Evolutionary conservation across 2,329 filamentous ascomycete species (phyloP).

Genomic region (Fusarium pseudocircinatum): DNA sequence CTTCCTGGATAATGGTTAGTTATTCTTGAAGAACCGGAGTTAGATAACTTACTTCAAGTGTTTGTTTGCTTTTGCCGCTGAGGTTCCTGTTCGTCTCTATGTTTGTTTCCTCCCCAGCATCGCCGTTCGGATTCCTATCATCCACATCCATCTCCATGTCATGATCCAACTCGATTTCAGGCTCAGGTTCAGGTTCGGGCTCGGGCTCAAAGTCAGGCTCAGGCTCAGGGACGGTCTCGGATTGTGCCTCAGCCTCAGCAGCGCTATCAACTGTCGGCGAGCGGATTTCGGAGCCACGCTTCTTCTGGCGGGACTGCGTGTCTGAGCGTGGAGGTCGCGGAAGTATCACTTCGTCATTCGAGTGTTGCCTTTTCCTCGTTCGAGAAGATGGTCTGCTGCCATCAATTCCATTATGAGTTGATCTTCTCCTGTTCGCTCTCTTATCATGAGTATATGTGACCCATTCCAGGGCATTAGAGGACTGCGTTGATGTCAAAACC

Average conservation of each 20-base stretch:
- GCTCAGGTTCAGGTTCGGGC: not conserved
- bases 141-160: slow-evolving; percentile 1
- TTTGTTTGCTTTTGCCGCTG: not conserved
- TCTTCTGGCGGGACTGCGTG: not conserved
- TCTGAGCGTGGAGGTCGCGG: not conserved
- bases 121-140: not conserved
- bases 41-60: not conserved
- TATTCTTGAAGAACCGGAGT: not conserved
- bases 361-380: not conserved
- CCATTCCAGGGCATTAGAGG: not conserved
- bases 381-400: not conserved
- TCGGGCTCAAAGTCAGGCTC: not conserved
- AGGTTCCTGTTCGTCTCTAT: not conserved
- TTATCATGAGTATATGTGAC: not conserved
- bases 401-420: not conserved
- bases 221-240: not conserved
- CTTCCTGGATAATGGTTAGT: not conserved
- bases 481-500: not conserved
- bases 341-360: not conserved
- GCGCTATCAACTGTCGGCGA: too few species aligned
- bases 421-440: not conserved
- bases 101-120: not conserved
- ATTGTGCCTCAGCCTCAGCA: not conserved
- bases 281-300: not conserved
- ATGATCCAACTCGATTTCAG: not conserved